Evolutionary conservation across 1,139 yeast species (phyloP), one percentile per base, ranked within the genome.

Genomic region (Entelexis paramagnoliae): DNA sequence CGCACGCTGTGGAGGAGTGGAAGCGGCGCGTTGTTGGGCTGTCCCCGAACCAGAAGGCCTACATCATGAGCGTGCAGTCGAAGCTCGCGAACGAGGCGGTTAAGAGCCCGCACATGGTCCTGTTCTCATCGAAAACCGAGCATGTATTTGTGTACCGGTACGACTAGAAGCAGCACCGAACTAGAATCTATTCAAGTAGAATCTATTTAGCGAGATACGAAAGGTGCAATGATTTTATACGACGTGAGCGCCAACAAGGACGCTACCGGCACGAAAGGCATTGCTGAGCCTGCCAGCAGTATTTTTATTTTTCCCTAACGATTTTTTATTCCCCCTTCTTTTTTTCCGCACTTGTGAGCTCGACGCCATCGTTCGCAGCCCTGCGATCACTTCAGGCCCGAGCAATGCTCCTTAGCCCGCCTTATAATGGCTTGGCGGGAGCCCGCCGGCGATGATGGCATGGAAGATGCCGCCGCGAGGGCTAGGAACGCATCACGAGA

Each of bases 1-100:
- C 89, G 20, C 74, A 75, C 40, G 87, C 80, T 57, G 81, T 80
- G 39, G 96, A 89, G 56, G 95, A 88, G 73, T 89, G 96, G 96
- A 70, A 63, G 30, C 64, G 94, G 59, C 83, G 85, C 60, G 88
- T 88, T 2, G 84, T 88, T 11, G 87, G 88, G 39, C 76, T 81
- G 1, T 75, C 84, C 2, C 74, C 83, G 4, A 72, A 78, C 2
- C 93, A 95, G 19, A 75, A 86, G 64, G 84, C 88, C 54, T 88
- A 83, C 68, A 81, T 89, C 1, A 68, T 77, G 32, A 82, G 79
- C 54, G 82, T 87, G 11, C 84, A 83, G 64, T 78, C 76, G 58
- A 76, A 86, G 1, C 71, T 89, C 48, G 71, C 80, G 7, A 85
- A 82, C 60, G 96, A 88, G 62, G 78, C 81, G 6, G 62, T 78